phyloP scores from a whole-genome alignment of 768 basidiomycete genomes.

The Leucocoprinus leucothites region DNA sequence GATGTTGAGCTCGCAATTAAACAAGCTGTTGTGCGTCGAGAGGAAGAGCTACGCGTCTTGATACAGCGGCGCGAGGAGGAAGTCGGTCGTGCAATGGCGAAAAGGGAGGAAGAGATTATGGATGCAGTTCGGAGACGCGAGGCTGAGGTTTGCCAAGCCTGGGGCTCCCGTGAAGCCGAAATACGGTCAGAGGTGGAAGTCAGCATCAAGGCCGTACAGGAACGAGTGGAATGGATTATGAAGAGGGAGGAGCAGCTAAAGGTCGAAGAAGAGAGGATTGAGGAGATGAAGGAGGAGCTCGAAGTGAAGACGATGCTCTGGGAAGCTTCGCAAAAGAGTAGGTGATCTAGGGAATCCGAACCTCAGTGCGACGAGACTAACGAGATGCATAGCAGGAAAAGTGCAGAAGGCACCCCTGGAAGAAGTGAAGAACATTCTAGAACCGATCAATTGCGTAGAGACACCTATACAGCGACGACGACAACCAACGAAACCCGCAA shows the following conservation, averaged over 20 bases:
- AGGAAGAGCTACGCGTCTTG: slow-evolving; percentile 64
- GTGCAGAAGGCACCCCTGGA: slow-evolving; percentile 59
- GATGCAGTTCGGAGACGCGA: slow-evolving; percentile 63
- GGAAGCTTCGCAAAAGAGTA: slow-evolving; percentile 26
- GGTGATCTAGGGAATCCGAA: background rate
- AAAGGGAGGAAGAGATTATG: slow-evolving; percentile 71
- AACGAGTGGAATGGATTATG: slow-evolving; percentile 45
- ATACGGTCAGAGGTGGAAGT: slow-evolving; percentile 50
- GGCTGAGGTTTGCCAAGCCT: slow-evolving; percentile 59
- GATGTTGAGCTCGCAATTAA: slow-evolving; percentile 46
- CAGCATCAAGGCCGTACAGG: slow-evolving; percentile 45
- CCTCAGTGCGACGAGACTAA: background rate
- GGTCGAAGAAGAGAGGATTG: slow-evolving; percentile 47
- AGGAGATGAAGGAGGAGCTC: slow-evolving; percentile 42
- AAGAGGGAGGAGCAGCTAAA: slow-evolving; percentile 52
- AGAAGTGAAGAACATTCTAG: slow-evolving; percentile 71
- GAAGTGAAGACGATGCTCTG: slow-evolving; percentile 46
- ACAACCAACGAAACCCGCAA: slow-evolving; percentile 16
- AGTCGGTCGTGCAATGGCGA: slow-evolving; percentile 59
- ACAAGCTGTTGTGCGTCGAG: slow-evolving; percentile 57
- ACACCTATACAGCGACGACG: slow-evolving; percentile 20
- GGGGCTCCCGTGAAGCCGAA: slow-evolving; percentile 49
- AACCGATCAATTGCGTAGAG: slow-evolving; percentile 37
- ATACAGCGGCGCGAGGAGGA: slow-evolving; percentile 70
- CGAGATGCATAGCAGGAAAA: slow-evolving; percentile 42